Percentiles rank a stretch among this genome's conserved stretches.
phyloP scores from a whole-genome alignment of 2,329 filamentous ascomycete species.

The Talaromyces verruculosus region DNA sequence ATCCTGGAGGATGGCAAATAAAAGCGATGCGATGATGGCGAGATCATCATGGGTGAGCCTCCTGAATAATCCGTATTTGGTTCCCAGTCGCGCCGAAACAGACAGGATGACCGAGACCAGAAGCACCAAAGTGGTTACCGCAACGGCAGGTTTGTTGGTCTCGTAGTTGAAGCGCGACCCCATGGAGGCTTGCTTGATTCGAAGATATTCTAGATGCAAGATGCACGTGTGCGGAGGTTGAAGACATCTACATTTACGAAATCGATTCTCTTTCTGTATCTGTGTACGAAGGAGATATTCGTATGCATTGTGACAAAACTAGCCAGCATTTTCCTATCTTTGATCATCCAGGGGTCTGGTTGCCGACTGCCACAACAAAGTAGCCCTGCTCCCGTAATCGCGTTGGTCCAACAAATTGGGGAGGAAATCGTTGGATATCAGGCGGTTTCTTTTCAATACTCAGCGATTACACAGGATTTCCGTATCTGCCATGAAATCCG shows the following conservation, averaged over 20 bases:
- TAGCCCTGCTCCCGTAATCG: background rate
- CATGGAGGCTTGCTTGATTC: slow-evolving; percentile 20
- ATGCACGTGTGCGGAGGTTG: slow-evolving; percentile 13
- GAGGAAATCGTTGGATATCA: slow-evolving; percentile 13
- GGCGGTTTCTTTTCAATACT: slow-evolving; percentile 15
- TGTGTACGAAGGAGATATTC: slow-evolving; percentile 14
- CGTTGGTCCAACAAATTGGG: slow-evolving; percentile 1
- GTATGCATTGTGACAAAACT: slow-evolving; percentile 11
- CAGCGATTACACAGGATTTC: slow-evolving; percentile 14
- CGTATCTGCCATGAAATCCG: slow-evolving; percentile 10
- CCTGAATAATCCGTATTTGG: slow-evolving; percentile 27
- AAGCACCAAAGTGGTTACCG: slow-evolving; percentile 27
- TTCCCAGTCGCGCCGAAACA: slow-evolving; percentile 27
- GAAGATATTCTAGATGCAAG: slow-evolving; percentile 14
- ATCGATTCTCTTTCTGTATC: slow-evolving; percentile 12
- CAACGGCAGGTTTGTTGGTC: slow-evolving; percentile 27
- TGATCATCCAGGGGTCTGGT: slow-evolving; percentile 5
- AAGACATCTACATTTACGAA: slow-evolving; percentile 12
- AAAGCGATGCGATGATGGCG: slow-evolving; percentile 25
- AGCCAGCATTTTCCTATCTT: slow-evolving; percentile 12
- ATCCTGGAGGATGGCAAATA: slow-evolving; percentile 26
- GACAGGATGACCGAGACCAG: slow-evolving; percentile 26
- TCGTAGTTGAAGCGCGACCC: slow-evolving; percentile 28
- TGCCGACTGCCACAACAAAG: slow-evolving; percentile 12
- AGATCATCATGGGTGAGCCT: slow-evolving; percentile 27